A percentile compares a stretch with the other conserved stretches of the same genome.
phyloP scores from a whole-genome alignment of 306 rosid genomes.

The Vigna hirtella region DNA sequence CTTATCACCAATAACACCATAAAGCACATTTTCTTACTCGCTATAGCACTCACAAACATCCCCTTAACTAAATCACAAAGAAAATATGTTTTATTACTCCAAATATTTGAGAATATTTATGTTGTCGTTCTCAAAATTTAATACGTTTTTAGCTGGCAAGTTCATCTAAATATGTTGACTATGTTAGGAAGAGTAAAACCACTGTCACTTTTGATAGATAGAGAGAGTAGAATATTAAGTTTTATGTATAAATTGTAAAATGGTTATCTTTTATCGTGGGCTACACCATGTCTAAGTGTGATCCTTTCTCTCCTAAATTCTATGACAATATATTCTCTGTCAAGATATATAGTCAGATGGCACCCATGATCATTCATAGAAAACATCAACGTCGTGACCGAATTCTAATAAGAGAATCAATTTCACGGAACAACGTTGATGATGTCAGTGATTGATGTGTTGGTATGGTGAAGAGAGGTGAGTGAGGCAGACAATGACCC shows the following conservation, averaged over 20 bases:
- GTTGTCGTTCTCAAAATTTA: too few relatives aligned
- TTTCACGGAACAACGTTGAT: conserved; percentile 33
- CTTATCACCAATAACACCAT: conserved; percentile 67
- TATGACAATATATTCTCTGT: conserved; percentile 36
- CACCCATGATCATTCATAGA: conserved; percentile 39
- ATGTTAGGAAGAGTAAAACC: too few relatives aligned
- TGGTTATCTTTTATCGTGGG: neutral
- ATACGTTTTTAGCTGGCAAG: too few relatives aligned
- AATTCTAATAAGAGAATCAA: conserved; percentile 42
- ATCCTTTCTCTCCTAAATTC: conserved; percentile 30
- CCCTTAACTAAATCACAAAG: neutral
- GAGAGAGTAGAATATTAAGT: too few relatives aligned
- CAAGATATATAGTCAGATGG: conserved; percentile 72
- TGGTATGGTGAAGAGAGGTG: neutral
- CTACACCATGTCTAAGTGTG: conserved; percentile 45
- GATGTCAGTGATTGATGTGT: neutral
- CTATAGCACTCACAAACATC: conserved; percentile 12
- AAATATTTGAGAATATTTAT: too few relatives aligned
- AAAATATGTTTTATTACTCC: too few relatives aligned
- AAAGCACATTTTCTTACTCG: conserved; percentile 56
- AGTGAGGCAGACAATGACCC: conserved; percentile 16
- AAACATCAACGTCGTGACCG: conserved; percentile 52
- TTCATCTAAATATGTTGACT: too few relatives aligned
- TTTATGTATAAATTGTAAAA: too few relatives aligned
- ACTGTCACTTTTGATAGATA: too few relatives aligned